Percentiles rank a stretch among this genome's conserved stretches.
phyloP scores from a whole-genome alignment of 2,329 filamentous ascomycete genomes.

The Mycogone perniciosa region DNA sequence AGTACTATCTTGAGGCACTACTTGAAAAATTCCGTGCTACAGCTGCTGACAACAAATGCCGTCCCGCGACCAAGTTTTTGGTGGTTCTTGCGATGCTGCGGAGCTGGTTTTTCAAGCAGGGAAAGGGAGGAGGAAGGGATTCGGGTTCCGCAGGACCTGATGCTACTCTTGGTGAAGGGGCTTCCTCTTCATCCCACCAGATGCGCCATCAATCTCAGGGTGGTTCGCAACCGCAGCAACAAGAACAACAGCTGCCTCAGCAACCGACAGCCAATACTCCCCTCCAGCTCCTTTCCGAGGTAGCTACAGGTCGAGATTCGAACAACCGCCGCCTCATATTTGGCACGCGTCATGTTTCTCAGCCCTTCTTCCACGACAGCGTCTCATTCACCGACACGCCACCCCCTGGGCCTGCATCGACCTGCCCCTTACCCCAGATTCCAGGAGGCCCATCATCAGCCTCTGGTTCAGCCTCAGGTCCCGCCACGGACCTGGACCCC shows the following conservation, averaged over 20 bases:
- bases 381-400: constrained; percentile 16
- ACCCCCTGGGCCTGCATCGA: background rate
- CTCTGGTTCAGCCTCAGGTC: constrained; percentile 11
- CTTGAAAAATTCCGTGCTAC: constrained; percentile 61
- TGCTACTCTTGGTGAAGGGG: constrained; percentile 1
- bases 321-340: constrained; percentile 16
- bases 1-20: constrained; percentile 62
- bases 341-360: constrained; percentile 21
- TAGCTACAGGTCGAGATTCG: constrained; percentile 41
- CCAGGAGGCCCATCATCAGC: constrained; percentile 5
- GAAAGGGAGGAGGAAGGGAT: constrained; percentile 19
- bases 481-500: constrained; percentile 19
- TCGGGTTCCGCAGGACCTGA: background rate
- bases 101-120: constrained; percentile 58
- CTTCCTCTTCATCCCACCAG: background rate
- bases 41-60: constrained; percentile 56
- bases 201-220: background rate
- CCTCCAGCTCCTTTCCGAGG: constrained; percentile 50
- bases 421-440: constrained; percentile 1
- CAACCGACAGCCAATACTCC: constrained; percentile 41
- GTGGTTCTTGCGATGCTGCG: constrained; percentile 64
- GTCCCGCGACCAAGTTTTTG: constrained; percentile 63
- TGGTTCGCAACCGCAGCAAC: constrained; percentile 9
- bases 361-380: constrained; percentile 34
- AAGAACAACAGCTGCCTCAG: constrained; percentile 15